Conservation (phyloP, 2,329 filamentous ascomycete genomes). For the Alternaria triticina region DNA sequence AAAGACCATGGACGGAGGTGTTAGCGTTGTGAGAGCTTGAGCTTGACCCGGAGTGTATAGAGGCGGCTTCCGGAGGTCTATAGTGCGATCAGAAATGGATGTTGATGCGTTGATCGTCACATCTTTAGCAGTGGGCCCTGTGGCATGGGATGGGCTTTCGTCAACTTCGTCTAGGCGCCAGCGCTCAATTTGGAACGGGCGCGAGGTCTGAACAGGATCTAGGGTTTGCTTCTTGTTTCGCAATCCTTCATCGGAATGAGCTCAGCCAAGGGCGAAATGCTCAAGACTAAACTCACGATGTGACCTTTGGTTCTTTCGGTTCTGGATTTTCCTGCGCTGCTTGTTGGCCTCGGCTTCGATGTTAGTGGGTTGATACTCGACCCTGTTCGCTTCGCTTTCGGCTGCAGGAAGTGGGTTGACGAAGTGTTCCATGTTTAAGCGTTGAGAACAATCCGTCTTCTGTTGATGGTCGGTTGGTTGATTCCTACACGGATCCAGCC, state of each 20-base stretch:
- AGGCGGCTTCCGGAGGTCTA: neutral
- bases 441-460: neutral
- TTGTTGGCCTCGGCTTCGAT: neutral
- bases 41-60: neutral
- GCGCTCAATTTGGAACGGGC: constrained; percentile 1
- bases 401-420: neutral
- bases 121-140: neutral
- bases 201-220: neutral
- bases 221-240: neutral
- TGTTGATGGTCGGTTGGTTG: neutral
- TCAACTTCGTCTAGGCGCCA: constrained; percentile 3
- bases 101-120: neutral
- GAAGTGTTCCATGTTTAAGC: neutral
- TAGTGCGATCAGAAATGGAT: too few species aligned
- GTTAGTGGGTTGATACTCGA: neutral
- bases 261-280: neutral
- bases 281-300: constrained; percentile 1
- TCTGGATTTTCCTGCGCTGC: constrained; percentile 12
- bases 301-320: constrained; percentile 10
- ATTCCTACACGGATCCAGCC: constrained; percentile 14
- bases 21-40: neutral
- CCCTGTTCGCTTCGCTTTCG: neutral
- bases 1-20: neutral
- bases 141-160: neutral
- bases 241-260: neutral